Percentiles rank a stretch among this genome's conserved stretches.
These are phyloP conservation scores for Pisolithus tinctorius DNA, from an alignment of 768 basidiomycete genomes.

Conservation along the genomic window DNA sequence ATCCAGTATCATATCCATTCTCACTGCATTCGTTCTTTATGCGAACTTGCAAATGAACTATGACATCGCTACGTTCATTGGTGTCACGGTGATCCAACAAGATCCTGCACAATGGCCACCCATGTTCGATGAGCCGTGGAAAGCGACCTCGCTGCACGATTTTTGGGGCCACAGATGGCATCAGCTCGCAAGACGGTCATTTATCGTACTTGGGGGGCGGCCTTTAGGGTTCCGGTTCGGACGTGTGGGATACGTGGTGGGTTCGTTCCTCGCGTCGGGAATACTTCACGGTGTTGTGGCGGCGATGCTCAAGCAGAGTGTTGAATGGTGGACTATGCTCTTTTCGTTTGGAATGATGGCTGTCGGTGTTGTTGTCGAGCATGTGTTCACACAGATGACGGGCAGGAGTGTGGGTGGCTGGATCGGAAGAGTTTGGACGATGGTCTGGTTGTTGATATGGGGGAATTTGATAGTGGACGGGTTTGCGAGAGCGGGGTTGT, in stretches of 20 bases:
- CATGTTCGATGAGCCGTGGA: constrained; percentile 28
- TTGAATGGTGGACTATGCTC: constrained; percentile 34
- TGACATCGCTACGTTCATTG: constrained; percentile 13
- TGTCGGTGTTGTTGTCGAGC: constrained; percentile 44
- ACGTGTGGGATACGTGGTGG: constrained; percentile 41
- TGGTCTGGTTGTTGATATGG: constrained; percentile 21
- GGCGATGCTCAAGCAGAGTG: constrained; percentile 43
- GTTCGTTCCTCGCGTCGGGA: constrained; percentile 52
- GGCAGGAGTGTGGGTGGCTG: constrained; percentile 24
- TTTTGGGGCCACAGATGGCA: constrained; percentile 38
- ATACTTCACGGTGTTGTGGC: constrained; percentile 46
- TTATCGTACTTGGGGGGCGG: constrained; percentile 25
- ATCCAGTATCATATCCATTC: constrained; percentile 30
- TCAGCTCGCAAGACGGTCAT: constrained; percentile 26
- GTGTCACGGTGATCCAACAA: constrained; percentile 22
- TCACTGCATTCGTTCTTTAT: constrained; percentile 41
- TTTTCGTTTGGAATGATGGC: constrained; percentile 53
- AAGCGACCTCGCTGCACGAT: constrained; percentile 28
- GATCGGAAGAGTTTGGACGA: constrained; percentile 31
- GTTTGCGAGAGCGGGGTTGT: constrained; percentile 8
- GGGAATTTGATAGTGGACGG: constrained; percentile 20
- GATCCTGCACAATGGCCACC: constrained; percentile 29
- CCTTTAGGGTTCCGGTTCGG: constrained; percentile 37
- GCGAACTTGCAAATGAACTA: constrained; percentile 34
- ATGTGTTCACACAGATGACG: constrained; percentile 12